Conservation (phyloP, 805 yeast species). For the Starmerella potacharoeniae region DNA sequence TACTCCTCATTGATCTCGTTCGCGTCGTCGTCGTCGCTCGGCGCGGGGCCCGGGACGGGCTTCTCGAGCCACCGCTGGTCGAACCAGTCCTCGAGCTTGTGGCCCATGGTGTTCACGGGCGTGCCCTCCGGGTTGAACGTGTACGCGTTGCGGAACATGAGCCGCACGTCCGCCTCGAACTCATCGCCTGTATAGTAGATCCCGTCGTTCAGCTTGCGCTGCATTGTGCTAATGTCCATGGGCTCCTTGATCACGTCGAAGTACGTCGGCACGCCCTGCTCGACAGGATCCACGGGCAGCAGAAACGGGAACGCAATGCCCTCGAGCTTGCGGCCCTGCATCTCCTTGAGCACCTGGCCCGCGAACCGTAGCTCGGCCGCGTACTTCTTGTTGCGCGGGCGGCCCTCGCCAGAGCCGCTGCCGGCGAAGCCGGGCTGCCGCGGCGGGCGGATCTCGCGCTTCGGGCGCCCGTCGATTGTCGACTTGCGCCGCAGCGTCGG, state of each 20-base stretch:
- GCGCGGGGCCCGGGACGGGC: conserved; percentile 55
- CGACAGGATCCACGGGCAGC: conserved; percentile 91
- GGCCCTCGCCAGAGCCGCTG: conserved; percentile 32
- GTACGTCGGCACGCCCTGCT: conserved; percentile 84
- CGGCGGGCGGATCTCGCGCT: conserved; percentile 94
- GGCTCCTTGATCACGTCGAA: conserved; percentile 78
- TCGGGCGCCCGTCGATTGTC: conserved; percentile 67
- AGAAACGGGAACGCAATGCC: conserved; percentile 80
- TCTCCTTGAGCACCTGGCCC: conserved; percentile 68
- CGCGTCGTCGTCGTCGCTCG: conserved; percentile 33
- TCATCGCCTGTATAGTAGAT: conserved; percentile 82
- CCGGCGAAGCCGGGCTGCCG: conserved; percentile 65
- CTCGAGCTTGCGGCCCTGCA: conserved; percentile 72
- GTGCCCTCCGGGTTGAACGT: conserved; percentile 93
- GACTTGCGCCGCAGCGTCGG: conserved; percentile 67
- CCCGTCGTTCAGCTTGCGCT: conserved; percentile 68
- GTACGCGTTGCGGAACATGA: conserved; percentile 82
- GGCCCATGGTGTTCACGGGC: conserved; percentile 93
- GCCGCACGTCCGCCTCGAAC: conserved; percentile 69
- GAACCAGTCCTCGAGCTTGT: conserved; percentile 73
- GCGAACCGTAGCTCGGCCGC: conserved; percentile 85
- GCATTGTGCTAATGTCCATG: conserved; percentile 86
- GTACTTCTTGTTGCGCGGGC: conserved; percentile 75
- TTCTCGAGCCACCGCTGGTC: conserved; percentile 80
- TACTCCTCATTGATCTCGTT: conserved; percentile 34